These are phyloP conservation scores for Batrachochytrium dendrobatidis DNA, from an alignment of 371 early-diverging fungal species.

Conservation along the genomic window DNA sequence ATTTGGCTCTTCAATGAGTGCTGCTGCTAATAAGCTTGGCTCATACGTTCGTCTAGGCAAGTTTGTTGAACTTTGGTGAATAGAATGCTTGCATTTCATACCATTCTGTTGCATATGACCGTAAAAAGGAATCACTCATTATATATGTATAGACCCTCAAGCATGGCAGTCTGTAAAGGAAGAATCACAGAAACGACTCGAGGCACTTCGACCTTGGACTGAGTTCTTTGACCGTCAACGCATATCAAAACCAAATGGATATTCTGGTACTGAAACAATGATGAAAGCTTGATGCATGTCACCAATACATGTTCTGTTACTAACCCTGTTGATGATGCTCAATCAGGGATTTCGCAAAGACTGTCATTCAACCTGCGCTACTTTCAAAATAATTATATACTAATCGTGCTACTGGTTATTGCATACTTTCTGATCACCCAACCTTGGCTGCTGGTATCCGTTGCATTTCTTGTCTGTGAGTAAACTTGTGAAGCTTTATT, in stretches of 20 bases:
- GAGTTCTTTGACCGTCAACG: constrained; percentile 20
- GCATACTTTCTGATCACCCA: constrained; percentile 20
- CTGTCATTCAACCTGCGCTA: constrained; percentile 18
- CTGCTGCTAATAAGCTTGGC: not conserved
- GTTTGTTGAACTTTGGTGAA: too few relatives aligned
- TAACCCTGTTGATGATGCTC: not conserved
- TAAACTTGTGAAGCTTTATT: too few relatives aligned
- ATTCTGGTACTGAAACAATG: constrained; percentile 6
- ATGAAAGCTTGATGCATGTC: too few relatives aligned
- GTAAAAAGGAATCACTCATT: too few relatives aligned
- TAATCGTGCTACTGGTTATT: constrained; percentile 14
- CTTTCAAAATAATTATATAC: constrained; percentile 28
- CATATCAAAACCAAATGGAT: too few relatives aligned
- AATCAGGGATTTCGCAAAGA: constrained; percentile 9
- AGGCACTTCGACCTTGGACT: constrained; percentile 8
- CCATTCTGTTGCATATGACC: too few relatives aligned
- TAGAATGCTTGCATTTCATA: too few relatives aligned
- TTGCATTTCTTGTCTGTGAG: constrained; percentile 10
- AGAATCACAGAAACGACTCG: constrained; percentile 7
- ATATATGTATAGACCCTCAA: constrained; percentile 11
- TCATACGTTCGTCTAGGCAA: not conserved
- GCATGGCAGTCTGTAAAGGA: constrained; percentile 17
- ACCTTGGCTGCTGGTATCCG: constrained; percentile 14
- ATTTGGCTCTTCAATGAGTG: too few relatives aligned
- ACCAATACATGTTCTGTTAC: not conserved